These are phyloP conservation scores for Diutina catenulata DNA, from an alignment of 1,139 yeast genomes.

Conservation along the genomic window DNA sequence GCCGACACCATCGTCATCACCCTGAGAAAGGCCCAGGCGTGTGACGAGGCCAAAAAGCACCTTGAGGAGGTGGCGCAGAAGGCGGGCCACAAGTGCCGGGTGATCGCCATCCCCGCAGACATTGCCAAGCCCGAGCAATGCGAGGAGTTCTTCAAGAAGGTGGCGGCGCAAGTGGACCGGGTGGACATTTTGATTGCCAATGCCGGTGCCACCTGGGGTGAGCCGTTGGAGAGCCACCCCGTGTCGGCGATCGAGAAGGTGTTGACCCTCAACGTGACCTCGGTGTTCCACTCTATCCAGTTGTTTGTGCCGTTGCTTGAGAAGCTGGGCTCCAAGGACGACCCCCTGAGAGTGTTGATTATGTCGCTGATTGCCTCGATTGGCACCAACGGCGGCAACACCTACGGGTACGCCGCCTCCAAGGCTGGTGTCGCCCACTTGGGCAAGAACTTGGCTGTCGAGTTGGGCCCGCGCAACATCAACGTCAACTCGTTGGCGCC, in stretches of 20 bases:
- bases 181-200: constrained; percentile 62
- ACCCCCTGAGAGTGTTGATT: constrained; percentile 56
- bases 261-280: constrained; percentile 50
- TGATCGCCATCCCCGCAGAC: constrained; percentile 51
- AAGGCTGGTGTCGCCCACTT: constrained; percentile 70
- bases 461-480: constrained; percentile 55
- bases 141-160: constrained; percentile 31
- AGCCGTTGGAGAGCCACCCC: constrained; percentile 49
- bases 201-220: constrained; percentile 82
- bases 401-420: constrained; percentile 60
- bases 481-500: constrained; percentile 66
- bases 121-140: constrained; percentile 42
- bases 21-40: constrained; percentile 55
- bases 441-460: constrained; percentile 51
- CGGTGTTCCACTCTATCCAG: constrained; percentile 63
- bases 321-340: constrained; percentile 41
- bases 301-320: constrained; percentile 47
- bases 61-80: constrained; percentile 36
- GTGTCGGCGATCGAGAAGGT: constrained; percentile 54
- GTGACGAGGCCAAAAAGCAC: constrained; percentile 43
- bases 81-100: constrained; percentile 29
- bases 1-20: constrained; percentile 54
- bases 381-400: constrained; percentile 16
- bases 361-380: constrained; percentile 52
- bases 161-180: constrained; percentile 27